Base-by-base conservation (phyloP, 768 basidiomycete species). In the Trametopsis cervina region DNA sequence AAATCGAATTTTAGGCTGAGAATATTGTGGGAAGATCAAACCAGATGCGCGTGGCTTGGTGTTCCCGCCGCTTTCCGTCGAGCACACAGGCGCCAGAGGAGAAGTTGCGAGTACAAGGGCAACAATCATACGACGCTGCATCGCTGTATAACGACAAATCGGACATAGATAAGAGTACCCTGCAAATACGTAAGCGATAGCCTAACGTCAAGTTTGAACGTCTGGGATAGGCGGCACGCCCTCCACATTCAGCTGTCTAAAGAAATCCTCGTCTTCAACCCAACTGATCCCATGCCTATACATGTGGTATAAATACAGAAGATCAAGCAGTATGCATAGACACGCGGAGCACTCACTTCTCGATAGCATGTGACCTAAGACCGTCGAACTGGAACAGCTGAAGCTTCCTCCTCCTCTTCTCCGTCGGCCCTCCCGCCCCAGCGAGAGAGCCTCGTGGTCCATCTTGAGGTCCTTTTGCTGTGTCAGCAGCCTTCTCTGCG, bases 331-430 rank as follows among this genome's bases (percentile, higher is more conserved):
- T 35, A 17, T 40, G 46, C 20, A 41, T 3, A 37, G 37, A 25
- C 18, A 27, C 26, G 50, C 21, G 24, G 18, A 29, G 20, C 7
- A 60, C 77, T 54, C 52, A 85, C 84, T 77, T 83, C 53, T 64
- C 71, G 56, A 81, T 81, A 49, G 77, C 55, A 53, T 87, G 85
- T 20, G 81, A 83, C 35, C 76, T 66, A 44, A 86, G 54, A 2
- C 77, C 83, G 51, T 83, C 63, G 54, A 82, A 81, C 2, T 54
- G 60, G 60, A 78, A 74, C 46, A 63, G 50, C 42, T 65, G 29
- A 15, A 15, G 29, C 15, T 29, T 17, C 46, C 40, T 47, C 37
- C 40, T 38, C 46, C 36, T 36, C 46, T 38, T 47, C 25, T 40
- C 15, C 7, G 29, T 15, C 15, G 29, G 29, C 7, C 15, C 15